Percentiles rank a stretch among this genome's conserved stretches.
Evolutionary conservation across 805 yeast genomes (phyloP).

Genomic region (Candida piceae): DNA sequence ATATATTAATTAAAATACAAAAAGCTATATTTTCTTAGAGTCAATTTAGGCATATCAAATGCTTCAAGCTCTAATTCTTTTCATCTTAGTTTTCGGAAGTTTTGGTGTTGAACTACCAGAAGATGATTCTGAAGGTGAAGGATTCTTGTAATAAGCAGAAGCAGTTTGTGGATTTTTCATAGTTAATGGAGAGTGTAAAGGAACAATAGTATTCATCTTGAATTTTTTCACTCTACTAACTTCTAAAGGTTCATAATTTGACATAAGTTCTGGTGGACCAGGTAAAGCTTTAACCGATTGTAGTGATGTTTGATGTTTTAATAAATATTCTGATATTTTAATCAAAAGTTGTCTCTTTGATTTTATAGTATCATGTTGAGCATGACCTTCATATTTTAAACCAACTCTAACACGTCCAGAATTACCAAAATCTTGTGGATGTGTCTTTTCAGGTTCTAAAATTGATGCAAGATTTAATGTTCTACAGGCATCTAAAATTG

Average conservation of each 20-base stretch:
- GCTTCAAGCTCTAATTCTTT: constrained; percentile 44
- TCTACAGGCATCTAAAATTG: constrained; percentile 66
- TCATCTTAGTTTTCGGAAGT: constrained; percentile 52
- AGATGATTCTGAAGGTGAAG: constrained; percentile 31
- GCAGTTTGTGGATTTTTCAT: constrained; percentile 83
- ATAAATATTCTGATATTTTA: constrained; percentile 55
- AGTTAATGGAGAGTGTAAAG: constrained; percentile 76
- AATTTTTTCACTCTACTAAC: constrained; percentile 82
- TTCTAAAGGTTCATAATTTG: constrained; percentile 48
- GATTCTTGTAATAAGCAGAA: constrained; percentile 53
- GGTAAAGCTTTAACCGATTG: constrained; percentile 59
- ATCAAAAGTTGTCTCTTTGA: constrained; percentile 65
- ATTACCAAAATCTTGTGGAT: constrained; percentile 96
- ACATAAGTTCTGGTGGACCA: constrained; percentile 55
- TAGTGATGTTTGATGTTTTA: constrained; percentile 64
- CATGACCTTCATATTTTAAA: constrained; percentile 45
- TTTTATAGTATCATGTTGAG: constrained; percentile 30
- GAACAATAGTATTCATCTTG: constrained; percentile 80
- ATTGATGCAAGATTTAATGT: constrained; percentile 31
- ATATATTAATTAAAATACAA: not conserved
- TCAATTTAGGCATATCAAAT: too few species aligned
- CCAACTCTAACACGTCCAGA: constrained; percentile 91
- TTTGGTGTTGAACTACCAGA: constrained; percentile 26
- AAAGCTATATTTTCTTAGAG: too few species aligned
- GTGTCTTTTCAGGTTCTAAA: constrained; percentile 77